Percentiles rank a stretch among this genome's conserved stretches.
phyloP scores from a whole-genome alignment of 306 rosid genomes.

The Dalbergia cochinchinensis region DNA sequence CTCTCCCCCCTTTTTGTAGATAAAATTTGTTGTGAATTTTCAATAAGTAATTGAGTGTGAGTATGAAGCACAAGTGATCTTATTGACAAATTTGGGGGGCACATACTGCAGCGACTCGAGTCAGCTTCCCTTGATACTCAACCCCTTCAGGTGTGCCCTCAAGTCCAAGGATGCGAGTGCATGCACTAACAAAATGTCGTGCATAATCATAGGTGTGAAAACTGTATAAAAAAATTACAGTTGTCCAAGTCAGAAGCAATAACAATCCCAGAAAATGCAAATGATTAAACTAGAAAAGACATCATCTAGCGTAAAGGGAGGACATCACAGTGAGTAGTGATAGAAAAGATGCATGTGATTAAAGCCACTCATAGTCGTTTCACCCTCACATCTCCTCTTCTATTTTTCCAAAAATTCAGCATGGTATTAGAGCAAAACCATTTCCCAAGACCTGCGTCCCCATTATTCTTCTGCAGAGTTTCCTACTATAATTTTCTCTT shows the following conservation, averaged over 20 bases:
- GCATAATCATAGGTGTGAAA: conserved; percentile 95
- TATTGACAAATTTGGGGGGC: conserved; percentile 11
- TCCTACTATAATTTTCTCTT: no score
- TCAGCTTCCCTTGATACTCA: conserved; percentile 88
- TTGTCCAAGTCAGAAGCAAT: conserved; percentile 41
- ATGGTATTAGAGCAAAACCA: no score
- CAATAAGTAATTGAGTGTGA: neutral
- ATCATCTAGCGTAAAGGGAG: neutral
- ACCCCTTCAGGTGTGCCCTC: conserved; percentile 96
- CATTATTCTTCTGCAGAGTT: no score
- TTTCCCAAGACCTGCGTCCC: no score
- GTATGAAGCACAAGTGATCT: conserved; percentile 10
- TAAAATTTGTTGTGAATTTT: neutral
- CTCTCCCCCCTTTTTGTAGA: neutral
- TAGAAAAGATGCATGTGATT: no score
- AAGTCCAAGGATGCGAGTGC: conserved; percentile 90
- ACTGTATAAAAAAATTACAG: conserved; percentile 55
- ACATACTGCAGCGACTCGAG: conserved; percentile 92
- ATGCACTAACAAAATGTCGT: conserved; percentile 90
- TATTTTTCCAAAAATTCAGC: no score
- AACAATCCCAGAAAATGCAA: conserved; percentile 22
- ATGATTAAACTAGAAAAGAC: conserved; percentile 2
- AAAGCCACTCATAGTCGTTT: no score
- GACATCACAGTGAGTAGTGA: neutral
- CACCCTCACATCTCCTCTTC: no score